Evolutionary conservation across 108 stramenopile genomes (phyloP).

Genomic region (Fistulifera pelliculosa): DNA sequence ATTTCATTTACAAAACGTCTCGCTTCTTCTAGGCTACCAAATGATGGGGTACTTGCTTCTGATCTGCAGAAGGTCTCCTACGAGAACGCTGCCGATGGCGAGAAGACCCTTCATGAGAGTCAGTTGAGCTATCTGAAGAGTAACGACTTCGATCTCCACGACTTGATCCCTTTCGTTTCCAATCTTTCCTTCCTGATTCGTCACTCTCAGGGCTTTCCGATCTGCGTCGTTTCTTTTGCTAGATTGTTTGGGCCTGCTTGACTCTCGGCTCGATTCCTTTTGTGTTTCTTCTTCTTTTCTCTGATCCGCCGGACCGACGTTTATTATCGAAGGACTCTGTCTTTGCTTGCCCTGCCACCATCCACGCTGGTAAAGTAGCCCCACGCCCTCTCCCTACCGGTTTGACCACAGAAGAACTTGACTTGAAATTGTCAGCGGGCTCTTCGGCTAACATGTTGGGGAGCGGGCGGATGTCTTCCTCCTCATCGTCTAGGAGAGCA

Average conservation of each 20-base stretch:
- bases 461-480: slow-evolving; percentile 36
- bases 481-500: slow-evolving; percentile 53
- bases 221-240: slow-evolving; percentile 8
- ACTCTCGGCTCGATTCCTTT: slow-evolving; percentile 10
- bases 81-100: too few species aligned
- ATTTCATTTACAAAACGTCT: slow-evolving; percentile 2
- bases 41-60: not conserved
- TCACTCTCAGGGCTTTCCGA: slow-evolving; percentile 9
- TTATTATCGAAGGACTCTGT: slow-evolving; percentile 7
- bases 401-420: not conserved
- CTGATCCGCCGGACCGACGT: slow-evolving; percentile 7
- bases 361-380: slow-evolving; percentile 55
- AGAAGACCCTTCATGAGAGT: not conserved
- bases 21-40: slow-evolving; percentile 29
- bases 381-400: slow-evolving; percentile 58
- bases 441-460: not conserved
- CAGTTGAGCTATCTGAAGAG: not conserved
- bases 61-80: not conserved
- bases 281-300: slow-evolving; percentile 6
- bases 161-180: too few species aligned
- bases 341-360: slow-evolving; percentile 25
- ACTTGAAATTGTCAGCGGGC: slow-evolving; percentile 1
- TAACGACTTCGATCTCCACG: slow-evolving; percentile 1
- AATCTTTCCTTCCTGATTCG: not conserved
- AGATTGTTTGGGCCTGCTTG: not conserved